Evolutionary conservation across 2,329 filamentous ascomycete species (phyloP), one percentile per base, ranked within the genome.

Genomic region (Onygenales sp.): DNA sequence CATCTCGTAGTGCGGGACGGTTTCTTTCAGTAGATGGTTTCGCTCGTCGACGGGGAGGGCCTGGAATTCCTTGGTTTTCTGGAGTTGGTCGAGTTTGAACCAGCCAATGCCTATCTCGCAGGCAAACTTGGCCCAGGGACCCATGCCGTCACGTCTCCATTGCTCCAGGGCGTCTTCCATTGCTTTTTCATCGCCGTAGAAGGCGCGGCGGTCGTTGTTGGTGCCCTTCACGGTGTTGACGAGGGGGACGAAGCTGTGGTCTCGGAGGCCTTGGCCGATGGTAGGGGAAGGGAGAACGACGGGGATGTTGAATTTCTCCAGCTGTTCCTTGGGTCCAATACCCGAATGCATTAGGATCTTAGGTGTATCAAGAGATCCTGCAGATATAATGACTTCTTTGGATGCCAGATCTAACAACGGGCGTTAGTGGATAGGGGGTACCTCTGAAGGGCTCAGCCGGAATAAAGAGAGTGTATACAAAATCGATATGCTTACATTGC

Each of bases 1-100:
- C 13, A 84, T 62, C 58, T 85, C 82, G 57, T 74, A 83, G 47
- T 78, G 74, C 0, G 83, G 82, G 2, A 84, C 71, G 0, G 77
- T 80, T 11, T 74, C 68, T 17, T 70, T 69, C 43, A 61, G 63
- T 1, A 85, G 62, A 55, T 73, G 76, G 0, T 66, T 62, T 58
- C 77, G 72, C 8, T 73, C 67, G 0, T 67, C 52, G 0, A 57
- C 52, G 0, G 78, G 74, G 0, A 85, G 68, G 1, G 65, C 72
- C 42, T 74, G 63, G 61, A 81, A 83, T 59, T 84, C 77, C 0
- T 69, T 57, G 0, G 69, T 72, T 0, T 63, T 52, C 1, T 66
- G 60, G 2, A 81, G 60, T 1, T 59, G 58, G 5, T 73, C 67
- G 0, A 72, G 67, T 61, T 75, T 74, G 58, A 74, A 67, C 63